These are phyloP conservation scores for Globisporangium acanthophoron DNA, from an alignment of 352 stramenopile species.

Conservation along the genomic window DNA sequence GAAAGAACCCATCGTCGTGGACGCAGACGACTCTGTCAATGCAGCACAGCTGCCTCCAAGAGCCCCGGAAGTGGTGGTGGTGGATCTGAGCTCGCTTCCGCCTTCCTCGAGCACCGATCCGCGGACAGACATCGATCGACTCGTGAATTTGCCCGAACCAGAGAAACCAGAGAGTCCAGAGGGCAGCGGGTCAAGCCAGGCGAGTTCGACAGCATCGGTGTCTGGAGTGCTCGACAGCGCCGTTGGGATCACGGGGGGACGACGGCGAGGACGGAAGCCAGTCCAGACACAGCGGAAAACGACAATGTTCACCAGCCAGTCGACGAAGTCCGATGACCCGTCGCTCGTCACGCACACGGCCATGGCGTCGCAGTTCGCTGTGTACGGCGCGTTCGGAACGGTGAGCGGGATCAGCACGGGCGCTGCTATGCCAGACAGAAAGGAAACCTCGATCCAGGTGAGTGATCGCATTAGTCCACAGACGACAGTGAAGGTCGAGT, in stretches of 20 bases:
- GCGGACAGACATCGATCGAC: too few relatives aligned
- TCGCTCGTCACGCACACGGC: neutral
- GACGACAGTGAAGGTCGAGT: neutral
- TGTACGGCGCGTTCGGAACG: slow-evolving; percentile 15
- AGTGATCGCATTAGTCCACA: neutral
- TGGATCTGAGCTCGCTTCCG: neutral
- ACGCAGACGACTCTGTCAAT: neutral
- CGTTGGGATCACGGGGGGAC: neutral
- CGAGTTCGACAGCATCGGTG: neutral
- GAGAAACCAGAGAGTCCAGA: neutral
- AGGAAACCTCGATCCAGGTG: neutral
- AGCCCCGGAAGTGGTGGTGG: neutral
- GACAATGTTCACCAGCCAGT: neutral
- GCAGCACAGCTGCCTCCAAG: neutral
- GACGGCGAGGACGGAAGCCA: slow-evolving; percentile 13
- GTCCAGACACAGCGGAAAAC: slow-evolving; percentile 5
- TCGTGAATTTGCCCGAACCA: neutral
- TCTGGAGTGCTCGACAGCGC: neutral
- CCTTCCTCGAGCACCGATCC: neutral
- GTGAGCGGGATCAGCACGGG: neutral
- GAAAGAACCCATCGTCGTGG: neutral
- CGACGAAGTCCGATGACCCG: neutral
- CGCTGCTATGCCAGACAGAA: neutral
- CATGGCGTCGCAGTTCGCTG: slow-evolving; percentile 9
- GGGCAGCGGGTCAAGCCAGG: neutral